phyloP scores from a whole-genome alignment of 345 rosid species.

The Eucalyptus marginata region DNA sequence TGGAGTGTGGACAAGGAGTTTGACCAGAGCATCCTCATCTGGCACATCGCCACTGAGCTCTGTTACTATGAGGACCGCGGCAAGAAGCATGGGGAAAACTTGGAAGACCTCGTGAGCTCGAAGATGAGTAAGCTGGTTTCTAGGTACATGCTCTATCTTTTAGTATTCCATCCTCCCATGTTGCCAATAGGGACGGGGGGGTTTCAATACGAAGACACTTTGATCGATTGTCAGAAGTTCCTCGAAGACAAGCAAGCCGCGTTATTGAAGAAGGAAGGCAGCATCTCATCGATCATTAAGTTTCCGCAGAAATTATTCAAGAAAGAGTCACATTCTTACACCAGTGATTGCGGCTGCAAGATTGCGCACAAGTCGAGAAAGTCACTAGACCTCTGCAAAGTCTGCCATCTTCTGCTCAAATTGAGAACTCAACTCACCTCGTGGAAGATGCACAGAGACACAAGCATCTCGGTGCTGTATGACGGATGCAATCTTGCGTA shows the following conservation, averaged over 20 bases:
- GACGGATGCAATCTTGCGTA: not conserved
- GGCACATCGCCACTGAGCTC: not conserved
- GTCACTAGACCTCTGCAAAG: not conserved
- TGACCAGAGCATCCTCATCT: not conserved
- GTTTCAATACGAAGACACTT: not conserved
- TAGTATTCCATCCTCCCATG: not conserved
- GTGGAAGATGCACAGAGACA: not conserved
- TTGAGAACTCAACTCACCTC: not conserved
- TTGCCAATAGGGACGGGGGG: not conserved
- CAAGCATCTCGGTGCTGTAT: not conserved
- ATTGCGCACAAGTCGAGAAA: not conserved
- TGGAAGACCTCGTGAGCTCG: not conserved
- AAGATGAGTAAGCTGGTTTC: not conserved
- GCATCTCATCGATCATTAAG: not conserved
- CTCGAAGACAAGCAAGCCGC: not conserved
- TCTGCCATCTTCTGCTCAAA: not conserved
- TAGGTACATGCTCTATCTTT: not conserved
- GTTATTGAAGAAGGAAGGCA: not conserved
- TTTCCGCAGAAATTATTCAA: too few relatives aligned
- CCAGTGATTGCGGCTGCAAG: not conserved
- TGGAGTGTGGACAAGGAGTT: not conserved
- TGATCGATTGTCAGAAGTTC: not conserved
- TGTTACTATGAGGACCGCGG: not conserved
- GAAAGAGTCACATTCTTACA: not conserved
- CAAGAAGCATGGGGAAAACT: not conserved